Conservation (phyloP, 805 yeast species). For the Wickerhamiella azymoides region DNA sequence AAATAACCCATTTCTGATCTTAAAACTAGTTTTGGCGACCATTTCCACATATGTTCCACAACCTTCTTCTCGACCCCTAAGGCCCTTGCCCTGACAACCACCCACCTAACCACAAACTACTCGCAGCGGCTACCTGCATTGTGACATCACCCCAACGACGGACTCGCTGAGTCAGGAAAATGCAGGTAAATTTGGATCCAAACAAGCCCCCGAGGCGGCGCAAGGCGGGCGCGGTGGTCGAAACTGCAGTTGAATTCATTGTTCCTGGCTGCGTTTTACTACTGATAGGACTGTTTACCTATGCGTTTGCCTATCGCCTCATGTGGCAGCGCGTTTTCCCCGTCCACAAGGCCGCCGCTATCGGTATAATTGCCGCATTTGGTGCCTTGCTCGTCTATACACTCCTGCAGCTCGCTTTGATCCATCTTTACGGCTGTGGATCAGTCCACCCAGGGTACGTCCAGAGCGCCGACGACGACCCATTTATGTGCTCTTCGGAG, state of each 20-base stretch:
- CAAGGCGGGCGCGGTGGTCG: not conserved
- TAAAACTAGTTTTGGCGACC: not conserved
- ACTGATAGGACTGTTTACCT: constrained; percentile 30
- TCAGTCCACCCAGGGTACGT: constrained; percentile 21
- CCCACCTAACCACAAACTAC: too few species aligned
- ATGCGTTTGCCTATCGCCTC: constrained; percentile 32
- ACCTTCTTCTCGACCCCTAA: too few species aligned
- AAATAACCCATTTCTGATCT: not conserved
- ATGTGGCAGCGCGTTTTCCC: constrained; percentile 29
- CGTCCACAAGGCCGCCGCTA: constrained; percentile 19
- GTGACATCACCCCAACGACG: not conserved
- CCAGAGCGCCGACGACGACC: constrained; percentile 10
- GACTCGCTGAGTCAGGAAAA: not conserved
- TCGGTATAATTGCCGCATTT: constrained; percentile 27
- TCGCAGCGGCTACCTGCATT: not conserved
- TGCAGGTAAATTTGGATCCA: constrained; percentile 9
- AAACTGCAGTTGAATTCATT: not conserved
- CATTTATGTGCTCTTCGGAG: constrained; percentile 50
- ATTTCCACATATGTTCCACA: not conserved
- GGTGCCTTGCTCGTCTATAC: constrained; percentile 20
- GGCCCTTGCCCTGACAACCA: too few species aligned
- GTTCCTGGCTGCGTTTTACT: constrained; percentile 2
- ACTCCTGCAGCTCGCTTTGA: constrained; percentile 32
- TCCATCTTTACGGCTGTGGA: constrained; percentile 48
- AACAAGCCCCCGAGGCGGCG: not conserved